A percentile compares a stretch with the other conserved stretches of the same genome.
phyloP scores from a whole-genome alignment of 2,329 filamentous ascomycete species.

The Botryotinia convoluta region DNA sequence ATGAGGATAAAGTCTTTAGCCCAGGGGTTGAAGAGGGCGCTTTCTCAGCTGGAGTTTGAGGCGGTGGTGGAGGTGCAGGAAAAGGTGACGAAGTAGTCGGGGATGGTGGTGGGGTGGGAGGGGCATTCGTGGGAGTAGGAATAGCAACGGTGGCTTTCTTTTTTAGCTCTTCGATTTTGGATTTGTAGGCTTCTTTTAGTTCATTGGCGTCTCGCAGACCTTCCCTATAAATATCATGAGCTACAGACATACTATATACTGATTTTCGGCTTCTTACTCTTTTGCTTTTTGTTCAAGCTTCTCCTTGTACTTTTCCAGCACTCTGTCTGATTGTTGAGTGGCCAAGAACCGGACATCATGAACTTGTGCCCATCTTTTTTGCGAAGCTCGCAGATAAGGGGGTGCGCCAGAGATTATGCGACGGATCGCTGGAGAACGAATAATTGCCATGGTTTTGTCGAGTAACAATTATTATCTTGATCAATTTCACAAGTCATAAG shows the following conservation, averaged over 20 bases:
- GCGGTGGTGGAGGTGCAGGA: conserved; percentile 38
- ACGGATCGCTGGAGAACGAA: conserved; percentile 49
- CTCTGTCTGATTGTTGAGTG: conserved; percentile 65
- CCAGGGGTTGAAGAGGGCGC: conserved; percentile 37
- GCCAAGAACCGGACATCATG: conserved; percentile 89
- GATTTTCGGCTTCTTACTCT: conserved; percentile 43
- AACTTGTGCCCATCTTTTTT: conserved; percentile 86
- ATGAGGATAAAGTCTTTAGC: conserved; percentile 61
- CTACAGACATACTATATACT: neutral
- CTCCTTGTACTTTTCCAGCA: conserved; percentile 81
- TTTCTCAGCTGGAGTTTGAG: conserved; percentile 35
- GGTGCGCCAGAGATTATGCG: conserved; percentile 38
- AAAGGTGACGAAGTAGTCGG: conserved; percentile 38
- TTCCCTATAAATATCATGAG: conserved; percentile 43
- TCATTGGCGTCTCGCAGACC: conserved; percentile 69
- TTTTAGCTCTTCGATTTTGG: conserved; percentile 73
- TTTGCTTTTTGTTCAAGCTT: conserved; percentile 83
- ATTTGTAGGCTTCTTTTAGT: conserved; percentile 78
- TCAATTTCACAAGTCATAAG: neutral
- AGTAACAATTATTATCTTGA: neutral
- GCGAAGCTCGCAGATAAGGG: conserved; percentile 43
- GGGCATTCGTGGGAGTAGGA: conserved; percentile 35
- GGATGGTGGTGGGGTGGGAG: conserved; percentile 36
- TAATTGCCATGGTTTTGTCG: conserved; percentile 46
- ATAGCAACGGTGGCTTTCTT: conserved; percentile 60